A percentile compares a stretch with the other conserved stretches of the same genome.
Conservation (phyloP, 805 yeast genomes). For the Candida cerambycidarum region DNA sequence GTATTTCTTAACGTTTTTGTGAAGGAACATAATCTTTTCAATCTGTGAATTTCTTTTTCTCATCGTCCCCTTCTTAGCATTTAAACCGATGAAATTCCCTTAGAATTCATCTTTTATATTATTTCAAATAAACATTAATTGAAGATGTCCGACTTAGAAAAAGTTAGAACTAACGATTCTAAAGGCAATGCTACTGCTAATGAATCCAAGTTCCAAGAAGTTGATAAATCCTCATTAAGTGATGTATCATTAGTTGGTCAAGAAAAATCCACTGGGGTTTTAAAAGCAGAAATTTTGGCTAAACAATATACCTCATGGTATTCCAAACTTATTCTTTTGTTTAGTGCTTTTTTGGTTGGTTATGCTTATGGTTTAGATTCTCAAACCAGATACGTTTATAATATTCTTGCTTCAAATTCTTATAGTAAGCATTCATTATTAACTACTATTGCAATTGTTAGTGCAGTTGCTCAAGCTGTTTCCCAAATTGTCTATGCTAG, state of each 20-base stretch:
- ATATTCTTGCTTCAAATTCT: slow-evolving; percentile 47
- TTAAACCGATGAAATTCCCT: background rate
- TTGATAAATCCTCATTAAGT: slow-evolving; percentile 2
- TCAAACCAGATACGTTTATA: slow-evolving; percentile 44
- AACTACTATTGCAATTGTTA: slow-evolving; percentile 58
- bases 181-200: background rate
- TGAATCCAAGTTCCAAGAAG: background rate
- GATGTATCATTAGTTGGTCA: slow-evolving; percentile 9
- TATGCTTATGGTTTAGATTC: slow-evolving; percentile 62
- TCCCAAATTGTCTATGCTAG: slow-evolving; percentile 63
- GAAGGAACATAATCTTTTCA: slow-evolving; percentile 4
- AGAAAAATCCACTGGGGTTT: slow-evolving; percentile 49
- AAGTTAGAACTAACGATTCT: background rate
- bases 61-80: background rate
- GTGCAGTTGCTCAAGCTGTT: slow-evolving; percentile 62
- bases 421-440: slow-evolving; percentile 55
- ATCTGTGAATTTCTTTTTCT: slow-evolving; percentile 2
- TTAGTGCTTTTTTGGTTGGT: slow-evolving; percentile 53
- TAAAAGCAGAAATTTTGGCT: slow-evolving; percentile 54
- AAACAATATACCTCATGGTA: slow-evolving; percentile 40
- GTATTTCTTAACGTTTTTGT: background rate
- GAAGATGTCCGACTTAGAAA: slow-evolving; percentile 5
- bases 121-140: background rate
- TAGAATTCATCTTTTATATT: background rate
- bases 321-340: slow-evolving; percentile 40